Evolutionary conservation across 176 grass and related monocot genomes (phyloP), one percentile per base, ranked within the genome.

Genomic region (Secale cereale): DNA sequence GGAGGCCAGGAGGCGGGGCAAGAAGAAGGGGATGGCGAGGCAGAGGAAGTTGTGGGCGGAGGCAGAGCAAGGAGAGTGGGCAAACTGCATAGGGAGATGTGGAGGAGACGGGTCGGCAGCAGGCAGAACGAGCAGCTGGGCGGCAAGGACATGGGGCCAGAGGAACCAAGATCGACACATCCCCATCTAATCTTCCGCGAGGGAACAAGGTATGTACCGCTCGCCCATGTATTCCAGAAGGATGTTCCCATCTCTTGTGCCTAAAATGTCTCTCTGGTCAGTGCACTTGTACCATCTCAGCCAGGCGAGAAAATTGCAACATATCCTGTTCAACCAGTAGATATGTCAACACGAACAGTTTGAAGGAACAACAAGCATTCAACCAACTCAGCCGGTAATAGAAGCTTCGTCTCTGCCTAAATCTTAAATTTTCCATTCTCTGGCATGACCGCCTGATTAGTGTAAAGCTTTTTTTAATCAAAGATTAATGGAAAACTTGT

Each of bases 311-410:
- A 94, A 90, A 78, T 83, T 83, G 91, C 94, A 36, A 28, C 40
- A 45, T 98, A 98, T 69, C 93, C 89, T 88, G 74, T 89, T 81
- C 96, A 93, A 84, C 96, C 96, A 12, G 96, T 98, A 71, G 93
- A 98, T 87, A 93, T 86, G 41, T 86, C 89, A 85, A 93, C 91
- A 27, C 91, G 36, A 39, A 39, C 36, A 98, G 83, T 98, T 98
- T 81, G 96, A 98, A 92, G 96, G 96, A 86, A 98, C 93, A 29
- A 86, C 91, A 62, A 91, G 87, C 65, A 87, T 98, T 87, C 93
- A 98, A 89, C 89, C 93, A 87, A 88, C 85, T 91, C 96, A 98
- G 74, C 87, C 83, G 81, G 93, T 92, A 97, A 81, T 26, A 30
- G 19, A 86, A 86, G 61, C 15, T 70, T 32, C 41, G 52, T 82